Base-by-base conservation (phyloP, 2,329 filamentous ascomycete genomes). In the Fusarium longipes region DNA sequence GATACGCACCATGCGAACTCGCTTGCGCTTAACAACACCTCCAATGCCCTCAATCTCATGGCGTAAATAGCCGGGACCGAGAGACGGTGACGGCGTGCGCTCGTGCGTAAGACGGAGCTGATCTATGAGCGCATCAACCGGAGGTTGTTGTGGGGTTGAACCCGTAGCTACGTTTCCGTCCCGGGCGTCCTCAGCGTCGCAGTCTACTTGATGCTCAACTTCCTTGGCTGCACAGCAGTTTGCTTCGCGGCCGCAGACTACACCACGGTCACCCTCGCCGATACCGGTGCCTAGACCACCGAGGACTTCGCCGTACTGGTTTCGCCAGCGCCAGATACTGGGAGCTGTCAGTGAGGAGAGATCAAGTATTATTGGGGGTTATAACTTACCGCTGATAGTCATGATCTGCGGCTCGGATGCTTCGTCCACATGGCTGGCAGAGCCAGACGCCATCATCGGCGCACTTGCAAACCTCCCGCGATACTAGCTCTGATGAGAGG, bases 31-130 rank as follows among this genome's bases (percentile, higher is more conserved):
- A 52, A 97, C 88, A 15, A 91, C 86, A 1, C 94, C 94, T 12
- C 94, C 94, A 42, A 97, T 92, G 3, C 94, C 94, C 74, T 97
- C 93, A 62, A 97, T 92, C 78, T 97, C 94, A 74, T 97, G 93
- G 39, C 92, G 85, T 57, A 89, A 85, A 74, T 97, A 97, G 5
- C 93, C 93, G 0, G 92, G 84, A 59, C 90, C 81, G 68, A 85
- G 84, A 77, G 86, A 79, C 56, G 82, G 78, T 18, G 81, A 82
- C 15, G 83, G 81, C 25, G 82, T 85, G 30, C 82, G 78, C 35
- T 78, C 70, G 24, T 77, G 67, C 11, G 71, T 58, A 17, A 73
- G 64, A 9, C 75, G 72, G 17, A 77, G 69, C 36, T 77, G 74
- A 12, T 75, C 76, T 12, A 78, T 68, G 8, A 76, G 66, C 3